These are phyloP conservation scores for Myochromella boudieri DNA, from an alignment of 768 basidiomycete genomes.

Conservation along the genomic window DNA sequence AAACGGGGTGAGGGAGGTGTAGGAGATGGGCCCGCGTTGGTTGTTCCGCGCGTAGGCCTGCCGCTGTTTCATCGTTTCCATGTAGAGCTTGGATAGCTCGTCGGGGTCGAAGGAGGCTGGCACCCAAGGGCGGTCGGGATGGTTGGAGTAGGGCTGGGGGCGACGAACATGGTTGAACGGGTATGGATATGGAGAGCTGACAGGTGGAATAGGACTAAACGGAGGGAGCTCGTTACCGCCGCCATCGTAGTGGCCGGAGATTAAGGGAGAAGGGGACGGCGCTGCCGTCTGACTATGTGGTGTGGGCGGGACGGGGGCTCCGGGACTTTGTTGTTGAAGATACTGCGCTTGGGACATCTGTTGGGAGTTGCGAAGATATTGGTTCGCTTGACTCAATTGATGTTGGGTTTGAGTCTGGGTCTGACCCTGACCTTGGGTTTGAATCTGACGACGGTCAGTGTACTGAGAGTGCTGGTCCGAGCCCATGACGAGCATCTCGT, in stretches of 20 bases:
- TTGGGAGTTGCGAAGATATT: constrained; percentile 57
- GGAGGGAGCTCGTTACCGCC: constrained; percentile 37
- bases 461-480: constrained; percentile 30
- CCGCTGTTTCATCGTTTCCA: constrained; percentile 75
- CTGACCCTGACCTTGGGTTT: constrained; percentile 12
- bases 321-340: constrained; percentile 59
- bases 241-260: constrained; percentile 48
- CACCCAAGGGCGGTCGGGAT: constrained; percentile 29
- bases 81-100: constrained; percentile 53
- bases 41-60: constrained; percentile 77
- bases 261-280: constrained; percentile 68
- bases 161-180: constrained; percentile 75
- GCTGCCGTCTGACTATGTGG: constrained; percentile 75
- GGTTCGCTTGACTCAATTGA: constrained; percentile 38
- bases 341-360: constrained; percentile 65
- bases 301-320: constrained; percentile 78
- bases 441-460: constrained; percentile 23
- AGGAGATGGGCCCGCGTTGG: constrained; percentile 53
- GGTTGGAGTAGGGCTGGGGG: constrained; percentile 37
- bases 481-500: constrained; percentile 19
- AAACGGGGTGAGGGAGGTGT: constrained; percentile 77
- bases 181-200: constrained; percentile 78
- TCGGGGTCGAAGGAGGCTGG: constrained; percentile 38
- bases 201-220: constrained; percentile 54
- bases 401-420: constrained; percentile 20